Percentiles rank a stretch among this genome's conserved stretches.
phyloP scores from a whole-genome alignment of 176 grass and related monocot species.

The Bromus sterilis region DNA sequence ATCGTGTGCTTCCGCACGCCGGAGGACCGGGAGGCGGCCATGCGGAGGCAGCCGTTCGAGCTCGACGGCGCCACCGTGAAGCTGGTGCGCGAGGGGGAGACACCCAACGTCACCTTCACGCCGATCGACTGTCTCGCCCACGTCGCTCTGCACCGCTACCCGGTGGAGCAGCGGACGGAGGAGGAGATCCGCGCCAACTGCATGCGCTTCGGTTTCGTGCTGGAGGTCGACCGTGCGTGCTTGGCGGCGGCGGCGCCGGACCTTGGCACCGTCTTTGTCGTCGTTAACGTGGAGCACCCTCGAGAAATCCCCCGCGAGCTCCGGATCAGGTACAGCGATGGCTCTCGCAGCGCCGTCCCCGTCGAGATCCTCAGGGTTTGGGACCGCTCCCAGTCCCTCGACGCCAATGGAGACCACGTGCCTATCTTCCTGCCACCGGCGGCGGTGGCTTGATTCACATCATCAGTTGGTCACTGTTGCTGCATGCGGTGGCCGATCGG shows the following conservation, averaged over 20 bases:
- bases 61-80: not conserved
- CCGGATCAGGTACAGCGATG: not conserved
- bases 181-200: not conserved
- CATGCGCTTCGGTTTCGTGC: not conserved
- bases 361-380: not conserved
- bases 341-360: not conserved
- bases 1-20: not conserved
- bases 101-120: not conserved
- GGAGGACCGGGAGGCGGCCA: not conserved
- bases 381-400: not conserved
- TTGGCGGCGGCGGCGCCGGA: not conserved
- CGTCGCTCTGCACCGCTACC: not conserved
- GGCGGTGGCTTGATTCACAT: not conserved
- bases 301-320: not conserved
- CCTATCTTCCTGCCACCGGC: not conserved
- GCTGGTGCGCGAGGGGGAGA: not conserved
- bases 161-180: not conserved
- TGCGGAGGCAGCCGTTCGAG: slow-evolving; percentile 2
- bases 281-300: not conserved
- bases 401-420: not conserved
- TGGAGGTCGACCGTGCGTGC: not conserved
- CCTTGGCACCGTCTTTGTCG: not conserved
- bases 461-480: no score
- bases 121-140: not conserved
- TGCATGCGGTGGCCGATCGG: no score